Percentiles rank a stretch among this genome's conserved stretches.
phyloP scores from a whole-genome alignment of 2,329 filamentous ascomycete genomes.

The Colletotrichum tropicale region DNA sequence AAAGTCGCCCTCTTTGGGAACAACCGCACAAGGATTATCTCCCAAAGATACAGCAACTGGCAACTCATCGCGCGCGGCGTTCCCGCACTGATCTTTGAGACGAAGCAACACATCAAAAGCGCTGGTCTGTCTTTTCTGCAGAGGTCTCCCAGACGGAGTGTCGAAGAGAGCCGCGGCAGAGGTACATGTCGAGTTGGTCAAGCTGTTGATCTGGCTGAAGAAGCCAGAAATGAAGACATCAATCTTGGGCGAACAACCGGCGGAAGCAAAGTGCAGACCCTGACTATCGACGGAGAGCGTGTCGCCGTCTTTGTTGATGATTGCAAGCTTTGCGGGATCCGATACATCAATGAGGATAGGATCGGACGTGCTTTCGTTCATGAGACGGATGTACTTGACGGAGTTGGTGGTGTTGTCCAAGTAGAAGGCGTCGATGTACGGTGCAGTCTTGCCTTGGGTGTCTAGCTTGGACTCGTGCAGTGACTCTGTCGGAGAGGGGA shows the following conservation, averaged over 20 bases:
- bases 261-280: conserved; percentile 38
- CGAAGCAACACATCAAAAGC: conserved; percentile 35
- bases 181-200: conserved; percentile 35
- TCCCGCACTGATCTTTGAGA: conserved; percentile 39
- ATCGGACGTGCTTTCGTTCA: conserved; percentile 28
- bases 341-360: conserved; percentile 38
- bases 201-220: conserved; percentile 34
- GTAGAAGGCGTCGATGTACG: conserved; percentile 41
- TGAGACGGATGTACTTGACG: conserved; percentile 36
- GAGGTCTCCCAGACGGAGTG: background rate
- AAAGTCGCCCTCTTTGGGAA: conserved; percentile 17
- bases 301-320: conserved; percentile 34
- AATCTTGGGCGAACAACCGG: conserved; percentile 34
- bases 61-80: conserved; percentile 28
- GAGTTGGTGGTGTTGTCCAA: conserved; percentile 34
- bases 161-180: background rate
- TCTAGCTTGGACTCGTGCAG: conserved; percentile 32
- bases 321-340: conserved; percentile 31
- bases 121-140: background rate
- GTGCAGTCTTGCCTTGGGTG: conserved; percentile 30
- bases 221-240: conserved; percentile 36
- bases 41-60: conserved; percentile 36
- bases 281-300: conserved; percentile 34
- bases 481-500: background rate
- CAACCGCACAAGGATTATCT: conserved; percentile 29